Base-by-base conservation (phyloP, 2,329 filamentous ascomycete genomes). In the Fusarium subtropicale region DNA sequence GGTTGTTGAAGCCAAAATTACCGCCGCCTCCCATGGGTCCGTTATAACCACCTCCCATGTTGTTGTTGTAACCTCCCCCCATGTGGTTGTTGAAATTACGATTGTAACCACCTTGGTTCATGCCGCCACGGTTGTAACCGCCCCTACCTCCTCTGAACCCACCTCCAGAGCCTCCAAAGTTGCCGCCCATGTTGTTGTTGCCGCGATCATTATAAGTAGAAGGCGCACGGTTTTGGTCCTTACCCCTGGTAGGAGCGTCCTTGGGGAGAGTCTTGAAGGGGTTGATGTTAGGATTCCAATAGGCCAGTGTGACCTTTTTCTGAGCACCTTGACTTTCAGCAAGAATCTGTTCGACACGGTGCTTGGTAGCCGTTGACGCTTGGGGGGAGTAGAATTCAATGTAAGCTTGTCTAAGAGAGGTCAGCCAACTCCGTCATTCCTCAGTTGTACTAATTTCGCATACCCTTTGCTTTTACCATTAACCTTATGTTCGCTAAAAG, bases 391-490 rank as follows among this genome's bases (percentile, higher is more conserved):
- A 86, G 74, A 98, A 94, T 74, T 97, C 93, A 46, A 98, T 83
- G 76, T 94, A 98, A 7, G 91, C 93, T 86, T 90, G 88, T 11
- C 88, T 90, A 67, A 33, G 15, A 31, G 42, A 7, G 20, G 20
- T 57, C 28, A 56, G 66, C 74, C 50, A 64, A 55, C 34, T 44
- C 24, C 15, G 20, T 46, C 24, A 30, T 33, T 31, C n/a, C 47
- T 7, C 20, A 16, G 13, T 12, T 34, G 15, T 18, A 12, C 22
- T 38, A n/a, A 18, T 42, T 16, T 42, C 24, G 4, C 52, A 7
- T 85, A 97, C 94, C 96, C 95, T 83, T 98, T 97, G 81, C 93
- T 97, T 83, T 99, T 99, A 73, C 96, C 96, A 73, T 99, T 99
- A 48, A 98, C 94, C 79, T 99, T 99, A 81, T 98, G 96, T 79